Evolutionary conservation across 1,284 basidiomycete species (phyloP), one percentile per base, ranked within the genome.

Genomic region (Melanopsichium pennsylvanicum): DNA sequence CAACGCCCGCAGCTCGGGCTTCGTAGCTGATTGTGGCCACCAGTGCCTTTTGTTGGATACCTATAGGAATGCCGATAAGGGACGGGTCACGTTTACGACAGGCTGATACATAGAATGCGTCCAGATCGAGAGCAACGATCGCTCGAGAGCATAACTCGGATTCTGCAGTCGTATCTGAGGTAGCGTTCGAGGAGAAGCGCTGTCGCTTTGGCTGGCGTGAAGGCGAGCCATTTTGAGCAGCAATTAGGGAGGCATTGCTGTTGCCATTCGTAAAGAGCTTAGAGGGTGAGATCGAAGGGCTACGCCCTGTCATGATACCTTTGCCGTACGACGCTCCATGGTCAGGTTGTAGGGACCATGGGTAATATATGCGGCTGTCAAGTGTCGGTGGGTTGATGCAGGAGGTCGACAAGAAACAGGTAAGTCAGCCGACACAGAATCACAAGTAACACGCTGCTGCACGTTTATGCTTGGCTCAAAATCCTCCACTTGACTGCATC

Each of bases 11-110:
- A 11, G 75, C 81, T 13, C 82, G 57, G 0, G 82, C 82, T 71
- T 83, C 82, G 37, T 83, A 83, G 27, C 63, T 72, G 52, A 75
- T 72, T 15, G 82, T 83, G 2, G 82, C 82, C 5, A 83, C 72
- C n/a, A 83, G 73, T 4, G 68, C 72, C 72, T 83, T 83, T 46
- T 83, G 82, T 55, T 81, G 75, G 42, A 83, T 79, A 2, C 82
- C 82, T 19, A 83, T 73, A 4, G 82, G 81, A 23, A 76, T 72
- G 16, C 80, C 79, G 5, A 69, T 35, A 8, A 83, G 76, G 3
- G 66, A 39, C 0, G 82, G 82, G 41, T 83, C 71, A 22, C 75
- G 69, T 9, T 79, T 68, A 10, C 82, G 72, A 22, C 80, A 80
- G 13, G 79, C 79, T n/a, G 78, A 75, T 27, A 79, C 81, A 46